Base-by-base conservation (phyloP, 306 rosid genomes). In the Oxytropis ochrocephala region DNA sequence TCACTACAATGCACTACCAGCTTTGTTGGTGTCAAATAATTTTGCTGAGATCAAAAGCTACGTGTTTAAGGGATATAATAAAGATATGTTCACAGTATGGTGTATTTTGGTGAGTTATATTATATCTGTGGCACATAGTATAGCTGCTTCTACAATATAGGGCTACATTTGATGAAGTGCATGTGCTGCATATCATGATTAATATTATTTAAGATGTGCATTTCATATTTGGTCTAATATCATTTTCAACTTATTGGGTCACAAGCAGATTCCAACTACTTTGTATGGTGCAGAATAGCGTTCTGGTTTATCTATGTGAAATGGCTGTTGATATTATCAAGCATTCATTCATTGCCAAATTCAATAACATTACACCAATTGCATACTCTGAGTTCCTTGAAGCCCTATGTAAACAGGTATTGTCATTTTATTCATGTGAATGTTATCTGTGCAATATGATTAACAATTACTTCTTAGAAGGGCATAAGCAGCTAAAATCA, bases 41-140 rank as follows among this genome's bases (percentile, higher is more conserved):
- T 94, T 94, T 79, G 85, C 97, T 35, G 98, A 94, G 92, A 94
- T 94, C 53, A 94, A 94, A 80, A 90, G 97, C 89, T 88, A 78
- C 18, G 98, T 90, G 70, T 94, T 94, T 73, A 94, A 94, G 87
- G 88, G 97, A 42, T 90, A 73, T 47, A 94, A 96, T 55, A 84
- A 69, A 73, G 98, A 90, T 60, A 94, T 73, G 87, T 94, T 79
- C 98, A 91, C 65, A 87, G 86, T 73, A 80, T 90, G 79, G 97
- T 94, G 44, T 90, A 94, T 83, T 90, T 85, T 69, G 98, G 98
- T 94, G 74, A 78, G 97, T 79, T 74, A 43, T n/a, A n/a, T n/a
- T n/a, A n/a, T n/a, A n/a, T n/a, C n/a, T n/a, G n/a, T n/a, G n/a
- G n/a, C n/a, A n/a, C n/a, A 76, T 32, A 14, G 52, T 56, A 56